Percentiles rank a stretch among this genome's conserved stretches.
These are phyloP conservation scores for Flaveria floridana DNA, from an alignment of 140 eudicot genomes.

Conservation along the genomic window DNA sequence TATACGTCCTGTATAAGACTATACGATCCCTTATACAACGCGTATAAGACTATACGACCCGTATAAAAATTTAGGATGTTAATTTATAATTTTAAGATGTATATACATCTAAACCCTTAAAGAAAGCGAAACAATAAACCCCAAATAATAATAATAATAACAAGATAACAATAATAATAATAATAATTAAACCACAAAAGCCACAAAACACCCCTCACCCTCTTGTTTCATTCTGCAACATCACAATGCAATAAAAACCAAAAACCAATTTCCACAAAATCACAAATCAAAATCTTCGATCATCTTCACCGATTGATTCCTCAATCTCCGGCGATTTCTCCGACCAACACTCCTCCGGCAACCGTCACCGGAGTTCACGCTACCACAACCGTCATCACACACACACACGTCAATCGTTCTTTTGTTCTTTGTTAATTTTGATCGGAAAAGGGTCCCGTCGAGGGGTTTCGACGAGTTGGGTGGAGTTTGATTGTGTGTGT, in stretches of 20 bases:
- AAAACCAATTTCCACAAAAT: constrained; percentile 30
- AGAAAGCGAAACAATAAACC: not conserved
- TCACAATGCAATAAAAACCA: constrained; percentile 23
- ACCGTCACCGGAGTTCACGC: not conserved
- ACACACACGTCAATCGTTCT: constrained; percentile 19
- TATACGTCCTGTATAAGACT: too few species aligned
- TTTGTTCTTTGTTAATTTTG: constrained; percentile 24
- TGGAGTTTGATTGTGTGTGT: constrained; percentile 36
- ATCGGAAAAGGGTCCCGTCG: constrained; percentile 30
- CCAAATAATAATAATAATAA: not conserved
- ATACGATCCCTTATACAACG: too few species aligned
- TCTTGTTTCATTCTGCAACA: constrained; percentile 8
- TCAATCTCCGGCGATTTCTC: constrained; percentile 13
- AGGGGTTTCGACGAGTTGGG: constrained; percentile 42
- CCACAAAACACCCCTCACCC: not conserved
- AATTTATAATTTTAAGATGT: too few species aligned
- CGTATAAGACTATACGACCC: too few species aligned
- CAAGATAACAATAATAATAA: too few species aligned
- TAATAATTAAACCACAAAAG: too few species aligned
- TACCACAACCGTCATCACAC: constrained; percentile 18
- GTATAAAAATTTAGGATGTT: too few species aligned
- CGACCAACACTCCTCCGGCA: constrained; percentile 20
- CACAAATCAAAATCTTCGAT: constrained; percentile 24
- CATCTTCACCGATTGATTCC: constrained; percentile 30
- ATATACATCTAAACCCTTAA: too few species aligned